Percentiles rank a stretch among this genome's conserved stretches.
Conservation (phyloP, 1,284 basidiomycete species). For the Mrakiaceae sp. region DNA sequence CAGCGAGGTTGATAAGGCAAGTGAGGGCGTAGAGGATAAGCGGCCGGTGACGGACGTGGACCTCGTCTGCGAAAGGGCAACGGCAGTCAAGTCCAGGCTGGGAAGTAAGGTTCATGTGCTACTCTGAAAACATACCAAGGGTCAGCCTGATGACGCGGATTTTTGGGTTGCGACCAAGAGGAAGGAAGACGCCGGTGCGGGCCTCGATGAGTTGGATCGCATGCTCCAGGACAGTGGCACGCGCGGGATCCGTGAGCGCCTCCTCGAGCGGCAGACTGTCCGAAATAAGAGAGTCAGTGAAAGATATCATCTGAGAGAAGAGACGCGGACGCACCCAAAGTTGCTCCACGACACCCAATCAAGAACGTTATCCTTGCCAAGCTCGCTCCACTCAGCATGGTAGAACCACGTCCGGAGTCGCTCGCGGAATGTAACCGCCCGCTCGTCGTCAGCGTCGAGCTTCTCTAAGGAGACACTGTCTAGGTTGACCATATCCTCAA, state of each 20-base stretch:
- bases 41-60: conserved; percentile 58
- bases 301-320: conserved; percentile 29
- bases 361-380: conserved; percentile 53
- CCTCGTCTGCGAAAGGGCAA: conserved; percentile 20
- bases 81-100: not conserved
- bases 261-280: not conserved
- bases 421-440: conserved; percentile 64
- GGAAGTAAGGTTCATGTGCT: not conserved
- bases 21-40: conserved; percentile 57
- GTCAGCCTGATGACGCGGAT: conserved; percentile 58
- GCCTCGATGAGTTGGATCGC: conserved; percentile 55
- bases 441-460: conserved; percentile 52
- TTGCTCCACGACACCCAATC: conserved; percentile 78
- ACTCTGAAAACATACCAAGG: conserved; percentile 45
- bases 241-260: not conserved
- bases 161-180: conserved; percentile 49
- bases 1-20: conserved; percentile 46
- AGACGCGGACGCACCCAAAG: conserved; percentile 51
- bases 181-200: conserved; percentile 56
- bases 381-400: conserved; percentile 58
- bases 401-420: conserved; percentile 47
- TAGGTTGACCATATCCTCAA: not conserved
- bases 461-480: conserved; percentile 42
- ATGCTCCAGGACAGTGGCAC: conserved; percentile 43
- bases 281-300: not conserved